Evolutionary conservation across 2,329 filamentous ascomycete genomes (phyloP), one percentile per base, ranked within the genome.

Genomic region (Alternaria viburni): DNA sequence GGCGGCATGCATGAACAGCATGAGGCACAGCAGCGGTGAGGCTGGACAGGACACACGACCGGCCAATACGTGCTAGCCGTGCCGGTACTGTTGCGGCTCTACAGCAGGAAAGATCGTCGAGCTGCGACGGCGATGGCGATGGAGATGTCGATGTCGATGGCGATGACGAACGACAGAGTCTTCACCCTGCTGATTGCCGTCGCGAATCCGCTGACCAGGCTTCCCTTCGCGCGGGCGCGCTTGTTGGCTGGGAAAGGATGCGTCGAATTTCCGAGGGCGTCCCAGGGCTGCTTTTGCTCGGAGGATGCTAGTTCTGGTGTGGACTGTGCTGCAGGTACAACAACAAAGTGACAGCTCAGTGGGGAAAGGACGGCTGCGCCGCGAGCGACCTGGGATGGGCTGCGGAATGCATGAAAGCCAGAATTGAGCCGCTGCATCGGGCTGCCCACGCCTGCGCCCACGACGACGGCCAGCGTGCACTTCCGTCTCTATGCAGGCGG

Each of bases 231-330:
- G 59, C 57, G 45, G 44, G 26, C 54, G 47, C 47, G 54, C 36
- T 57, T 62, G 62, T 62, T 60, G 54, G 41, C 36, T 54, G 59
- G 28, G 41, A 36, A 50, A 19, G 25, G 13, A 45, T 11, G 41
- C 51, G 55, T 62, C 64, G 59, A 65, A 62, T 62, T 60, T 58
- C 59, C 56, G 67, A 57, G 43, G 30, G 49, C 30, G 49, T 51
- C 28, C 28, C 49, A 52, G 49, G 49, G 49, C 49, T 52, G 49
- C 44, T 54, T 59, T 54, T 49, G 46, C 49, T 57, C 60, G 54
- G 65, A 57, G 59, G 32, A 57, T 51, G 51, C 54, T 65, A 36
- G 61, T 60, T 62, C 51, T 43, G 62, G 65, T 36, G 41, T 49
- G 49, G 59, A 26, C 55, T 32, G 58, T 56, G 56, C 60, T 64